Conservation (phyloP, 306 rosid genomes). For the Phaseolus lunatus region DNA sequence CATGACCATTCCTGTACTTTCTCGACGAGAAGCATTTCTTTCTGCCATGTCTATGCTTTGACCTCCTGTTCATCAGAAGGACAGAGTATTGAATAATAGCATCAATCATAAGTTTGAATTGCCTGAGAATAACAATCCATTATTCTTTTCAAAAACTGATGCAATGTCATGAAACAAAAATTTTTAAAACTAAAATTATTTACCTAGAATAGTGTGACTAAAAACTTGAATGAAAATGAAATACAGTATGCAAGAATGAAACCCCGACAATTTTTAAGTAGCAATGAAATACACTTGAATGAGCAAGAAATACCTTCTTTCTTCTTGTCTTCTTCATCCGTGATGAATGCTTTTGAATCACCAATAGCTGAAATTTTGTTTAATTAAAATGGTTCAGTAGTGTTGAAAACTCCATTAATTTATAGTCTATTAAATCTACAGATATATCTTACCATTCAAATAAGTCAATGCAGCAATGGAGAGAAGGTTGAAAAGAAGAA, state of each 20-base stretch:
- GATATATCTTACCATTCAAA: slow-evolving; percentile 63
- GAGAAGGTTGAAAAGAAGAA: slow-evolving; percentile 67
- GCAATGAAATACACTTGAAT: slow-evolving; percentile 25
- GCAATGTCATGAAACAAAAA: background rate
- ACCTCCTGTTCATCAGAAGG: background rate
- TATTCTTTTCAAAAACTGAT: background rate
- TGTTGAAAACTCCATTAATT: background rate
- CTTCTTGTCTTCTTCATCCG: slow-evolving; percentile 48
- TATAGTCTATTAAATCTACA: slow-evolving; percentile 9
- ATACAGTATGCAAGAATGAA: slow-evolving; percentile 4
- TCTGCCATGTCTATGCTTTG: slow-evolving; percentile 5
- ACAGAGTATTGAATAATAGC: background rate
- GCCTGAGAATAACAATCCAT: background rate
- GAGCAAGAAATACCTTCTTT: slow-evolving; percentile 42
- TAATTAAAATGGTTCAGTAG: background rate
- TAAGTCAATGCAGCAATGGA: slow-evolving; percentile 63
- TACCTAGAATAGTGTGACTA: background rate
- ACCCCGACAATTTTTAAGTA: background rate
- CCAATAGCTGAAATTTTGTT: slow-evolving; percentile 56
- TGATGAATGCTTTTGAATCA: slow-evolving; percentile 56
- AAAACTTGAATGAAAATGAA: slow-evolving; percentile 6
- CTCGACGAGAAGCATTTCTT: slow-evolving; percentile 26
- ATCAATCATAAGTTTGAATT: slow-evolving; percentile 5
- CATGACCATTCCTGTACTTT: slow-evolving; percentile 62
- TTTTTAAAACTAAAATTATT: slow-evolving; percentile 29